Conservation (phyloP, 192 early-diverging fungal genomes). For the Phlyctochytrium bullatum region DNA sequence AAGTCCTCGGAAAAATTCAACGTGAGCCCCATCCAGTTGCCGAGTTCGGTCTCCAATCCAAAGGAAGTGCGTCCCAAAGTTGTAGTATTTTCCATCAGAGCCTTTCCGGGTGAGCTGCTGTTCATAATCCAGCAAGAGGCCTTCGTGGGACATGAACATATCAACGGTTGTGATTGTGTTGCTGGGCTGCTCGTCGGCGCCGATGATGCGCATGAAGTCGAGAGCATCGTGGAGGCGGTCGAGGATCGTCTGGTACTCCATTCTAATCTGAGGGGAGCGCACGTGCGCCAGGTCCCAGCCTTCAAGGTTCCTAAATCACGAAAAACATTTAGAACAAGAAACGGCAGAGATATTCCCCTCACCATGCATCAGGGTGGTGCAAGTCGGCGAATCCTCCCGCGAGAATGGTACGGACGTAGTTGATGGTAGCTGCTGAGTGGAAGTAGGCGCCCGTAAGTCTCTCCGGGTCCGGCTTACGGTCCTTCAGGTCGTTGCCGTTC, state of each 20-base stretch:
- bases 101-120: slow-evolving; percentile 69
- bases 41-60: slow-evolving; percentile 99
- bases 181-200: slow-evolving; percentile 54
- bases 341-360: neutral
- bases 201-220: slow-evolving; percentile 93
- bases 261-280: slow-evolving; percentile 66
- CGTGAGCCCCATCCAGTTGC: slow-evolving; percentile 90
- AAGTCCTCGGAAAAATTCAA: slow-evolving; percentile 98
- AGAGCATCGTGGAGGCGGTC: slow-evolving; percentile 82
- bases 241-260: slow-evolving; percentile 90
- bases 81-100: slow-evolving; percentile 62
- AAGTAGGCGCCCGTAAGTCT: slow-evolving; percentile 92
- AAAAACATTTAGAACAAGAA: neutral
- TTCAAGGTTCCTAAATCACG: slow-evolving; percentile 37
- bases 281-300: slow-evolving; percentile 91
- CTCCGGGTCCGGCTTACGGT: slow-evolving; percentile 89
- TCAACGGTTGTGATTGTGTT: slow-evolving; percentile 76
- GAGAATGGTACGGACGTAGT: slow-evolving; percentile 88
- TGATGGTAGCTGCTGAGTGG: slow-evolving; percentile 94
- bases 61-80: slow-evolving; percentile 92
- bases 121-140: slow-evolving; percentile 92
- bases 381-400: slow-evolving; percentile 86
- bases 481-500: slow-evolving; percentile 84
- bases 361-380: slow-evolving; percentile 74
- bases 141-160: slow-evolving; percentile 93